phyloP scores from a whole-genome alignment of 2,329 filamentous ascomycete species.

The Fusarium tanahbumbuense region DNA sequence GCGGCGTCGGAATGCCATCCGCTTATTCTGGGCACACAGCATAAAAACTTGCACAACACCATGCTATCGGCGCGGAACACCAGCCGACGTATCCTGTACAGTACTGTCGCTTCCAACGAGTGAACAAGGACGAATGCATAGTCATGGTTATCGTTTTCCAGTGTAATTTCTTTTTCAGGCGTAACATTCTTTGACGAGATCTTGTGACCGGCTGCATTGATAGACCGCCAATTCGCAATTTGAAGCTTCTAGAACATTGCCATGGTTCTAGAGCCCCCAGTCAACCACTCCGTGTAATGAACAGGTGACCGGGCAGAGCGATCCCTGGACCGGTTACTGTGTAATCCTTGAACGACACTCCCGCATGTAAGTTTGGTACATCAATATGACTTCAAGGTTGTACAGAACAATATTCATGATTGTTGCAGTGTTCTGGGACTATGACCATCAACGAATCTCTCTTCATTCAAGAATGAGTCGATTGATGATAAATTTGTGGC shows the following conservation, averaged over 20 bases:
- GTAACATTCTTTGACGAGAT: neutral
- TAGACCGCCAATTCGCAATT: conserved; percentile 28
- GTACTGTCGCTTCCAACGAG: neutral
- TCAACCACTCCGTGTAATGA: conserved; percentile 3
- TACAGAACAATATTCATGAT: neutral
- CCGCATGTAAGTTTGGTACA: neutral
- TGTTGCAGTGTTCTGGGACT: neutral
- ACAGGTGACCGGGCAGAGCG: conserved; percentile 22
- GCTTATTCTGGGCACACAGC: conserved; percentile 15
- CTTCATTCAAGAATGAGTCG: neutral
- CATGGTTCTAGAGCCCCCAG: conserved; percentile 27
- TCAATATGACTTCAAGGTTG: conserved; percentile 8
- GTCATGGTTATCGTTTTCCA: neutral
- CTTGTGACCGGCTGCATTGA: conserved; percentile 10
- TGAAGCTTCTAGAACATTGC: conserved; percentile 35
- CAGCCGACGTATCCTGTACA: conserved; percentile 4
- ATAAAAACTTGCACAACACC: conserved; percentile 15
- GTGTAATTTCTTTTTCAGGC: neutral
- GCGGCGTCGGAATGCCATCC: conserved; percentile 27
- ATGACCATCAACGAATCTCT: neutral
- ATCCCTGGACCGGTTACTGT: conserved; percentile 3
- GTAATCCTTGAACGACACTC: conserved; percentile 5
- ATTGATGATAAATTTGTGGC: conserved; percentile 6
- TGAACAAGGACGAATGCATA: neutral
- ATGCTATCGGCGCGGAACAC: conserved; percentile 9